Evolutionary conservation across 116 monocot genomes (phyloP).

Genomic region (Papilionanthe hybrid): DNA sequence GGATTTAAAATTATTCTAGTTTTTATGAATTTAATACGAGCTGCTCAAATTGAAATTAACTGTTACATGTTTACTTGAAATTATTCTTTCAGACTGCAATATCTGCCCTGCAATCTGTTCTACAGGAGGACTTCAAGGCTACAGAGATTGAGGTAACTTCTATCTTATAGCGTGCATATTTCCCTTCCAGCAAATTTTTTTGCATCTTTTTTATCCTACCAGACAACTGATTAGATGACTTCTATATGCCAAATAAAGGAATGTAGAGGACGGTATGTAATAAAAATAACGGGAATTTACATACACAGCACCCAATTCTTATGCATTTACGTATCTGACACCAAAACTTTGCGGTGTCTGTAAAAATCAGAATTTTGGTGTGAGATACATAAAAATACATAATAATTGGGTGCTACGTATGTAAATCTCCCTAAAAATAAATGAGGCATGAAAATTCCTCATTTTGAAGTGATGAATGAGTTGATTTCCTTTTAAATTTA

Average conservation of each 20-base stretch:
- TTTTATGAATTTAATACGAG: background rate
- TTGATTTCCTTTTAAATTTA: no score
- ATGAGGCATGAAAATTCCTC: background rate
- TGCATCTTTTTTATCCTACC: no score
- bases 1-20: background rate
- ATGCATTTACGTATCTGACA: no score
- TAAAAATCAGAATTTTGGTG: no score
- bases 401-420: background rate
- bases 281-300: background rate
- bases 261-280: background rate
- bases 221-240: no score
- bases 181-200: background rate
- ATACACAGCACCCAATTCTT: no score
- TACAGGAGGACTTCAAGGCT: constrained; percentile 98
- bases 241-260: background rate
- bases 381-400: no score
- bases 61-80: background rate
- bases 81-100: constrained; percentile 55
- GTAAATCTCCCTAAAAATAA: background rate
- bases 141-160: constrained; percentile 91
- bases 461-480: background rate
- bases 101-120: constrained; percentile 94
- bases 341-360: no score
- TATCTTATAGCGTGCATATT: background rate
- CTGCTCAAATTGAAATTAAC: background rate